Evolutionary conservation across 2,329 filamentous ascomycete species (phyloP).

Genomic region (Aspergillus ochraceoroseus): DNA sequence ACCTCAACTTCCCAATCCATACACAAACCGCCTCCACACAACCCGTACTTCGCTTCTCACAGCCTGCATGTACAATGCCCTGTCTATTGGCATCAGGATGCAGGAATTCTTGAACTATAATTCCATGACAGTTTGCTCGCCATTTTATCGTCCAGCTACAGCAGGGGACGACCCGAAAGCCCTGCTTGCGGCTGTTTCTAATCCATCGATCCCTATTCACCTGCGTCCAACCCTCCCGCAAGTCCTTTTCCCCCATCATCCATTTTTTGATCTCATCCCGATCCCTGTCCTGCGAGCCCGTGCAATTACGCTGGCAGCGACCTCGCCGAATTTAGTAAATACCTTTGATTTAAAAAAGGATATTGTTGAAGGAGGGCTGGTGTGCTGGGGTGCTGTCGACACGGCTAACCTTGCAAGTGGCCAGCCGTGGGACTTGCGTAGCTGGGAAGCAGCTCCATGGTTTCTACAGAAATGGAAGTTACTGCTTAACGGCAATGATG

Average conservation of each 20-base stretch:
- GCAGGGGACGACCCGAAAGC: conserved; percentile 16
- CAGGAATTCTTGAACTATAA: conserved; percentile 11
- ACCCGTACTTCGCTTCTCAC: conserved; percentile 1
- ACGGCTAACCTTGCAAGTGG: conserved; percentile 2
- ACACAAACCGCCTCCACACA: conserved; percentile 5
- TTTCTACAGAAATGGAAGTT: conserved; percentile 31
- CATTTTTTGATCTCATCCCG: conserved; percentile 37
- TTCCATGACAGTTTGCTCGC: conserved; percentile 27
- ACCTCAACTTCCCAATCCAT: conserved; percentile 2
- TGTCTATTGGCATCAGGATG: conserved; percentile 7
- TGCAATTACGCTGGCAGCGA: conserved; percentile 32
- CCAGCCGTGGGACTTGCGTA: conserved; percentile 36
- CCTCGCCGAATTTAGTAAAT: conserved; percentile 30
- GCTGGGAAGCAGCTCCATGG: conserved; percentile 30
- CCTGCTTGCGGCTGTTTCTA: conserved; percentile 23
- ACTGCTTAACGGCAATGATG: background rate
- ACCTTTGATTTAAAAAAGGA: conserved; percentile 38
- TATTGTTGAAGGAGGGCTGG: conserved; percentile 31
- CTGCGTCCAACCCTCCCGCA: conserved; percentile 39
- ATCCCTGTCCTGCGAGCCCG: conserved; percentile 33
- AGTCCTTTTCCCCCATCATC: conserved; percentile 38
- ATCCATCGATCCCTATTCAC: conserved; percentile 27
- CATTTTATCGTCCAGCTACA: conserved; percentile 29
- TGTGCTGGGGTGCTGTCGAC: conserved; percentile 16
- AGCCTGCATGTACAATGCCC: conserved; percentile 14